These are phyloP conservation scores for Xylaria longipes DNA, from an alignment of 495 filamentous ascomycete species.

Conservation along the genomic window DNA sequence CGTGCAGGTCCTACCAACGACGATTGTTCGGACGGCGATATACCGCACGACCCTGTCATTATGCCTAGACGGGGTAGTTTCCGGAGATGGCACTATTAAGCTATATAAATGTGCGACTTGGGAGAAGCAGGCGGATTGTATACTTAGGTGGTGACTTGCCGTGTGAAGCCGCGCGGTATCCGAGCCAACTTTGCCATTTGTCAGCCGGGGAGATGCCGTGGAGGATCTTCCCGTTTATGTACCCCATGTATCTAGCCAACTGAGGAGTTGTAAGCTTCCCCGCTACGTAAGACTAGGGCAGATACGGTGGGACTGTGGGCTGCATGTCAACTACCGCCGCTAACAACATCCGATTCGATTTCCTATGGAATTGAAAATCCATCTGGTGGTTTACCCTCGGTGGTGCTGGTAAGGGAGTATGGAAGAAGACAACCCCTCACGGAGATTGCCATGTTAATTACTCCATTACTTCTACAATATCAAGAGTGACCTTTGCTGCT, in stretches of 20 bases:
- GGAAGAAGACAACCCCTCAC: background rate
- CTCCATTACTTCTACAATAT: background rate
- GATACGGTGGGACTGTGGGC: too few relatives aligned
- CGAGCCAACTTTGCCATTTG: background rate
- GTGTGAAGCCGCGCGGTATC: background rate
- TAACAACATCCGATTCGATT: background rate
- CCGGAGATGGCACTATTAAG: background rate
- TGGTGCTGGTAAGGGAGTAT: background rate
- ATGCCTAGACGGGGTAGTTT: background rate
- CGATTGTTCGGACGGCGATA: constrained; percentile 4
- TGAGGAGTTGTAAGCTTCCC: background rate
- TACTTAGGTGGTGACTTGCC: background rate
- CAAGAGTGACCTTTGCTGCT: background rate
- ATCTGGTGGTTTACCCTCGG: background rate
- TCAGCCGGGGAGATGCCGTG: constrained; percentile 8
- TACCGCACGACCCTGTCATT: background rate
- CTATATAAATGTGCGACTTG: background rate
- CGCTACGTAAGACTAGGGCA: too few relatives aligned
- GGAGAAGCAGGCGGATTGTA: background rate
- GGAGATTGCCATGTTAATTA: background rate
- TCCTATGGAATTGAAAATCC: background rate
- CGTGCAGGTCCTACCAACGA: background rate
- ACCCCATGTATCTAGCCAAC: constrained; percentile 1
- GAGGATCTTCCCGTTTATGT: background rate
- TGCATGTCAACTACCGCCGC: background rate